These are phyloP conservation scores for Globisporangium nagaii DNA, from an alignment of 352 stramenopile species.

Conservation along the genomic window DNA sequence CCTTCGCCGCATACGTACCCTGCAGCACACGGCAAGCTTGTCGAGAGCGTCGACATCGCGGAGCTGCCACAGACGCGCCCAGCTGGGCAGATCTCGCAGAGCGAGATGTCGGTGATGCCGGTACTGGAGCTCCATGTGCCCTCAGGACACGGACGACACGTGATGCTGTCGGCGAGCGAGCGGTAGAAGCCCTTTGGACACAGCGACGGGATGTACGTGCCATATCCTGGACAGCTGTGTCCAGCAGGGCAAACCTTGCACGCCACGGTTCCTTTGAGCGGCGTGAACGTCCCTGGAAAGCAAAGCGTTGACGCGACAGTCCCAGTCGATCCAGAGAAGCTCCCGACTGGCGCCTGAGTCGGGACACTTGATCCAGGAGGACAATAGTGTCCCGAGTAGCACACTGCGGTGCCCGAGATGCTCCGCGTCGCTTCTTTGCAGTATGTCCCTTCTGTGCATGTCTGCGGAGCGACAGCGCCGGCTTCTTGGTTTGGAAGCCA, in stretches of 20 bases:
- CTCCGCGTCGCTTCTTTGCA: slow-evolving; percentile 83
- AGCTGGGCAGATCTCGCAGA: slow-evolving; percentile 93
- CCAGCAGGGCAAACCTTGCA: slow-evolving; percentile 93
- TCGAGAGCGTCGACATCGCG: slow-evolving; percentile 80
- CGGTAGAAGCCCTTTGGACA: slow-evolving; percentile 92
- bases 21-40: slow-evolving; percentile 86
- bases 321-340: slow-evolving; percentile 82
- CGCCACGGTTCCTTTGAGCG: slow-evolving; percentile 78
- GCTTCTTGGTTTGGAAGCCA: slow-evolving; percentile 87
- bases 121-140: slow-evolving; percentile 92
- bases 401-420: slow-evolving; percentile 79
- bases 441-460: slow-evolving; percentile 94
- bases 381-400: slow-evolving; percentile 96
- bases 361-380: slow-evolving; percentile 85
- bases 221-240: slow-evolving; percentile 91
- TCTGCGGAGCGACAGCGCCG: slow-evolving; percentile 86
- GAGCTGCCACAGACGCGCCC: slow-evolving; percentile 91
- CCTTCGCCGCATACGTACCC: slow-evolving; percentile 93
- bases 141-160: slow-evolving; percentile 92
- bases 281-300: slow-evolving; percentile 96
- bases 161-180: slow-evolving; percentile 93
- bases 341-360: slow-evolving; percentile 89
- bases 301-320: slow-evolving; percentile 93
- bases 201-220: slow-evolving; percentile 94
- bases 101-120: slow-evolving; percentile 91